Evolutionary conservation across 2,329 filamentous ascomycete genomes (phyloP).

Genomic region (Fonsecaea monophora): DNA sequence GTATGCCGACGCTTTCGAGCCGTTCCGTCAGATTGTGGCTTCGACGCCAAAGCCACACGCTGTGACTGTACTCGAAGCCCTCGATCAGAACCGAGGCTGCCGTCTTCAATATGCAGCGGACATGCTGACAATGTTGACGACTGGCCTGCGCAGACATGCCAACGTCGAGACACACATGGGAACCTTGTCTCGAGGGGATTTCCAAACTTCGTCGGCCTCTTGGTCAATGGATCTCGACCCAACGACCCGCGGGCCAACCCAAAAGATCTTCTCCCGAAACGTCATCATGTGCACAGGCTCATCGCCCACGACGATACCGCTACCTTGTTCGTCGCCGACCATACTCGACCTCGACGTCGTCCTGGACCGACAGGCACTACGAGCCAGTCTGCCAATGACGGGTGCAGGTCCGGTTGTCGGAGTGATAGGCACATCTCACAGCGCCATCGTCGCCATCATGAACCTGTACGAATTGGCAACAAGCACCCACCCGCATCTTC

Average conservation of each 20-base stretch:
- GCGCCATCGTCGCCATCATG: conserved; percentile 67
- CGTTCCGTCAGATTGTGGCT: conserved; percentile 61
- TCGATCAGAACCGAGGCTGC: conserved; percentile 65
- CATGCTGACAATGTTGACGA: conserved; percentile 57
- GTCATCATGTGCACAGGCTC: conserved; percentile 68
- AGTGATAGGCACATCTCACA: conserved; percentile 69
- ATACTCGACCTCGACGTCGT: conserved; percentile 62
- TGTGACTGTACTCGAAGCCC: conserved; percentile 58
- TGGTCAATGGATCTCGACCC: conserved; percentile 15
- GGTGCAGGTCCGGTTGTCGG: conserved; percentile 52
- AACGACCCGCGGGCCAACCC: background rate
- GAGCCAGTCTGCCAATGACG: conserved; percentile 46
- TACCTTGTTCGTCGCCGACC: conserved; percentile 51
- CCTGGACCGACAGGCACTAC: conserved; percentile 60
- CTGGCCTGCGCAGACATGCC: conserved; percentile 48
- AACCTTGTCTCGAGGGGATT: conserved; percentile 46
- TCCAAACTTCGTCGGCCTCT: conserved; percentile 30
- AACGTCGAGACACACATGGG: conserved; percentile 47
- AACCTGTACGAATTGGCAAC: conserved; percentile 64
- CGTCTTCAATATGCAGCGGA: conserved; percentile 65
- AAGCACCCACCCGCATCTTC: conserved; percentile 59
- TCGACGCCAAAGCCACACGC: conserved; percentile 60
- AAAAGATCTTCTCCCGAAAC: conserved; percentile 44
- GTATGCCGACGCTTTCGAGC: conserved; percentile 61
- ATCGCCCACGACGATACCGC: conserved; percentile 53